These are phyloP conservation scores for Arctium minus DNA, from an alignment of 129 eudicot genomes.

Conservation along the genomic window DNA sequence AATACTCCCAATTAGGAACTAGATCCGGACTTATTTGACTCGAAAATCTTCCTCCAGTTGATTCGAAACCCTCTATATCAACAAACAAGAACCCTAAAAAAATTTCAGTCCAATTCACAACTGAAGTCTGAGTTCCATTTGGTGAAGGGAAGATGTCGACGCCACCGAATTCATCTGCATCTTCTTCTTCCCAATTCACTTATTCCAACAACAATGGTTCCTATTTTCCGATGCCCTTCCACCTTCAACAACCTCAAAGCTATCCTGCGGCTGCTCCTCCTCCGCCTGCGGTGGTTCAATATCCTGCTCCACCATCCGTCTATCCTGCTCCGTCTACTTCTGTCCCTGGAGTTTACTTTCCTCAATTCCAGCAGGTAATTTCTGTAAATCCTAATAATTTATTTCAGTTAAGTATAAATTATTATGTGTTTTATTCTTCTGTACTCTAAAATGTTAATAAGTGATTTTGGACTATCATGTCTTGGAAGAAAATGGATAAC, in stretches of 20 bases:
- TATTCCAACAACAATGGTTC: conserved; percentile 50
- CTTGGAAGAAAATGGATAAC: background rate
- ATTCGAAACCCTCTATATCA: background rate
- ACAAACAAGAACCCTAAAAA: conserved; percentile 23
- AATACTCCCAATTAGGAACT: background rate
- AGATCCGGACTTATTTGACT: background rate
- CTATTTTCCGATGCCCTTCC: conserved; percentile 89
- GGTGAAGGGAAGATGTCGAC: conserved; percentile 20
- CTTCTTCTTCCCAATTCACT: conserved; percentile 61
- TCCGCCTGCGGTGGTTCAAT: conserved; percentile 36
- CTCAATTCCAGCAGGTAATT: conserved; percentile 77
- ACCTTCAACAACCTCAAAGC: conserved; percentile 62
- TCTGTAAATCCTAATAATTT: background rate
- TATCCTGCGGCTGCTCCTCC: conserved; percentile 45
- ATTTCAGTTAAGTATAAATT: background rate
- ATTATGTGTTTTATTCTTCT: background rate
- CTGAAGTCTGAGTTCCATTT: background rate
- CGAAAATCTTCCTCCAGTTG: background rate
- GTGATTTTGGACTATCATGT: background rate
- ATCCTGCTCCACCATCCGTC: conserved; percentile 41
- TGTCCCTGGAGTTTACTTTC: conserved; percentile 49
- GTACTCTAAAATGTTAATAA: background rate
- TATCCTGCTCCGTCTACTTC: conserved; percentile 48
- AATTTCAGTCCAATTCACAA: background rate
- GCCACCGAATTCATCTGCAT: conserved; percentile 32